A percentile compares a stretch with the other conserved stretches of the same genome.
Conservation (phyloP, 805 yeast species). For the Sugiyamaella americana region DNA sequence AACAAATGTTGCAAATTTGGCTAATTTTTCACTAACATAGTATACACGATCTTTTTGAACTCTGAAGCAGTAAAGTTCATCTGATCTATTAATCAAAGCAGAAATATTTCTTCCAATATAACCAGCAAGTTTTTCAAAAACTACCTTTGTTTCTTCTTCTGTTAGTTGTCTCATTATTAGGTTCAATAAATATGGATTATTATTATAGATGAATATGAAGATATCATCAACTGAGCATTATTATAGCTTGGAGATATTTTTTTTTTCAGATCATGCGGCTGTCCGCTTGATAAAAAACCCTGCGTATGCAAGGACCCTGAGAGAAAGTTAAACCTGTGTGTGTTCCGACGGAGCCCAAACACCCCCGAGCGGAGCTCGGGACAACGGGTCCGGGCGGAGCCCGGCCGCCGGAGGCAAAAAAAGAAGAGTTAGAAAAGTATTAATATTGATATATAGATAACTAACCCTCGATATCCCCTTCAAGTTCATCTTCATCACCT, state of each 20-base stretch:
- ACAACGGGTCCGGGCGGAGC: no score
- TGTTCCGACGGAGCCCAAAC: no score
- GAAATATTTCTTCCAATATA: slow-evolving; percentile 96
- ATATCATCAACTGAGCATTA: no score
- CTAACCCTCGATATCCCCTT: slow-evolving; percentile 30
- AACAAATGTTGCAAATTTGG: slow-evolving; percentile 83
- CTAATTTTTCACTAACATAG: slow-evolving; percentile 76
- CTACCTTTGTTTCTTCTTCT: slow-evolving; percentile 93
- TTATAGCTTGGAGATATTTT: no score
- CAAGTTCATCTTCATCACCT: slow-evolving; percentile 30
- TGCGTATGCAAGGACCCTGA: no score
- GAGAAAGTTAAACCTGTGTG: no score
- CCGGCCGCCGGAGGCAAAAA: no score
- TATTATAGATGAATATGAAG: no score
- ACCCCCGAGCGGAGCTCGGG: no score
- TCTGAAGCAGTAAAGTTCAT: slow-evolving; percentile 90
- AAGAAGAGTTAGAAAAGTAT: neutral
- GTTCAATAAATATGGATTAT: no score
- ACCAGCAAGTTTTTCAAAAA: slow-evolving; percentile 92
- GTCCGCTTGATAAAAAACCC: no score
- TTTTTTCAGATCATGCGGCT: no score
- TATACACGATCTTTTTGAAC: slow-evolving; percentile 95
- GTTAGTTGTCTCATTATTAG: slow-evolving; percentile 87
- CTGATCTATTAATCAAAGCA: slow-evolving; percentile 69
- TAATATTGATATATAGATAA: neutral